A percentile compares a stretch with the other conserved stretches of the same genome.
Evolutionary conservation across 2,329 filamentous ascomycete species (phyloP).

Genomic region (Torrubiella hemipterigena): DNA sequence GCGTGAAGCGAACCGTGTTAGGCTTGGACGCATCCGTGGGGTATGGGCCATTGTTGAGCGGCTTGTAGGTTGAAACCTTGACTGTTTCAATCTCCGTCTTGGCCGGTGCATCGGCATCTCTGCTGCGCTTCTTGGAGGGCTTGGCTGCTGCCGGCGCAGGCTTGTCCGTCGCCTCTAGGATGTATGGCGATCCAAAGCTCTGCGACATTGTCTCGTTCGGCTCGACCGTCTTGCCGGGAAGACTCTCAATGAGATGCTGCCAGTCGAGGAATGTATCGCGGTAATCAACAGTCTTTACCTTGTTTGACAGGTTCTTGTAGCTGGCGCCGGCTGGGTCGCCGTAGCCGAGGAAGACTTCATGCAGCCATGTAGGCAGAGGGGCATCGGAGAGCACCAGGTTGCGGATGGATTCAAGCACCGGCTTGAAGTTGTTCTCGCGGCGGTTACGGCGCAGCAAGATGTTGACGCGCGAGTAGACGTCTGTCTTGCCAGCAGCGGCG

Average conservation of each 20-base stretch:
- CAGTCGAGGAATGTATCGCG: conserved; percentile 92
- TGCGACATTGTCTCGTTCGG: conserved; percentile 58
- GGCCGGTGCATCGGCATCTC: conserved; percentile 58
- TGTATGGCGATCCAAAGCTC: conserved; percentile 78
- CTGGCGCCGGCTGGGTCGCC: conserved; percentile 82
- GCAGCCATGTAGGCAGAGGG: conserved; percentile 79
- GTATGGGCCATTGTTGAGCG: conserved; percentile 81
- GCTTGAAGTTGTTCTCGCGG: conserved; percentile 94
- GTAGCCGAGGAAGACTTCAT: conserved; percentile 96
- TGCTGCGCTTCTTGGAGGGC: conserved; percentile 75
- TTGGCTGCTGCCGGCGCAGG: conserved; percentile 39
- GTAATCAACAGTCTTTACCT: conserved; percentile 71
- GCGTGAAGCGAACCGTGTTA: conserved; percentile 80
- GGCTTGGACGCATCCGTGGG: conserved; percentile 69
- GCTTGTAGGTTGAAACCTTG: conserved; percentile 81
- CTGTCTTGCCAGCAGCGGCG: conserved; percentile 52
- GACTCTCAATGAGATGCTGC: conserved; percentile 82
- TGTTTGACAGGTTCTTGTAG: conserved; percentile 71
- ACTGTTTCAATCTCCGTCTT: conserved; percentile 54
- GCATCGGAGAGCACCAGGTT: conserved; percentile 75
- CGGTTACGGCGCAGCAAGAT: conserved; percentile 71
- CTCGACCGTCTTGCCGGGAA: conserved; percentile 79
- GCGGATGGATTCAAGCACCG: conserved; percentile 83
- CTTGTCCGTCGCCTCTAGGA: conserved; percentile 57
- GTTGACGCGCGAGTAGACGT: conserved; percentile 78